Conservation (phyloP, 2,329 filamentous ascomycete genomes). For the Aspergillus unguis region DNA sequence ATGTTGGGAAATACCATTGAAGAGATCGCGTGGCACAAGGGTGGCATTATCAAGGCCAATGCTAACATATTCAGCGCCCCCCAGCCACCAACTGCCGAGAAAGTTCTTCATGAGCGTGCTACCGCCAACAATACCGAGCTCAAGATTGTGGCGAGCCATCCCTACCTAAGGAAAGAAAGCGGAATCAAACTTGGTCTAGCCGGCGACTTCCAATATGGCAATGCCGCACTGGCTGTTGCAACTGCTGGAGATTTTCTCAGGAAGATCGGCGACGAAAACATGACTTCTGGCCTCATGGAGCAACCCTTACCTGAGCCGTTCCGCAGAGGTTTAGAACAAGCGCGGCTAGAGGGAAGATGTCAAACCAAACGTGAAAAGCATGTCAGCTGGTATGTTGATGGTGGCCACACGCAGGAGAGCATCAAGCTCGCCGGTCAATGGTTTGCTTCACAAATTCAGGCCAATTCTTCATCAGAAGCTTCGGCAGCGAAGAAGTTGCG, state of each 20-base stretch:
- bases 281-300: conserved; percentile 38
- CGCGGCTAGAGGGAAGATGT: conserved; percentile 71
- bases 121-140: conserved; percentile 49
- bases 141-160: conserved; percentile 49
- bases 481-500: conserved; percentile 43
- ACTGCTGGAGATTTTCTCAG: conserved; percentile 41
- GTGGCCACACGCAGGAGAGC: conserved; percentile 83
- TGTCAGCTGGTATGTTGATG: conserved; percentile 77
- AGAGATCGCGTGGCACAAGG: conserved; percentile 89
- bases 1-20: conserved; percentile 77
- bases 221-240: conserved; percentile 60
- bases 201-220: conserved; percentile 61
- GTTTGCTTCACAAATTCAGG: conserved; percentile 59
- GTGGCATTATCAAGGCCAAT: conserved; percentile 73
- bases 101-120: conserved; percentile 56
- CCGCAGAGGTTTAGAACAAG: conserved; percentile 61
- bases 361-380: conserved; percentile 61
- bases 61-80: conserved; percentile 62
- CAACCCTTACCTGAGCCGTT: conserved; percentile 59
- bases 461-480: conserved; percentile 32
- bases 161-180: conserved; percentile 39
- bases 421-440: conserved; percentile 72
- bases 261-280: conserved; percentile 31
- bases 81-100: conserved; percentile 54
- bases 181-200: conserved; percentile 56